These are phyloP conservation scores for Durusdinium trenchii DNA, from an alignment of 73 alveolate genomes.

Conservation along the genomic window DNA sequence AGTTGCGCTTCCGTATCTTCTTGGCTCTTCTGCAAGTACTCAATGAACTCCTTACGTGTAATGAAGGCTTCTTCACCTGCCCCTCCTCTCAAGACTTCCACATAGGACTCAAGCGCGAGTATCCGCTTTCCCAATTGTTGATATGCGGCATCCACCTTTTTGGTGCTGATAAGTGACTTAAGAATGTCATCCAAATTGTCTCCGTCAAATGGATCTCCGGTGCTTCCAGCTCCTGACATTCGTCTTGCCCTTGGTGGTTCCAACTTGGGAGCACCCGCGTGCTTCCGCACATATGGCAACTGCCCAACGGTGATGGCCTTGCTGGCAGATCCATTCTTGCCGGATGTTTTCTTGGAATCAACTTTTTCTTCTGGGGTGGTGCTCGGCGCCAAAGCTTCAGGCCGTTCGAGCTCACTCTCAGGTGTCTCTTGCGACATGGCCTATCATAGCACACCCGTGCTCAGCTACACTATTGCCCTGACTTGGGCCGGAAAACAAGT, in stretches of 20 bases:
- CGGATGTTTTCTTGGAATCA: no score
- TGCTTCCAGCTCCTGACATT: constrained; percentile 45
- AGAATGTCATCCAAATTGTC: constrained; percentile 54
- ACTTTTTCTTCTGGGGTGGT: no score
- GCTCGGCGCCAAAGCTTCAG: no score
- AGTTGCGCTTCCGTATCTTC: constrained; percentile 28
- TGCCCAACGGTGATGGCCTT: no score
- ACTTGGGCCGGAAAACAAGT: no score
- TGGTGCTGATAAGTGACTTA: constrained; percentile 81
- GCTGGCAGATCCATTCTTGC: no score
- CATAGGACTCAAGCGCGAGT: neutral
- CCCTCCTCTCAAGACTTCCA: constrained; percentile 48
- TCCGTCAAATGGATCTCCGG: constrained; percentile 43
- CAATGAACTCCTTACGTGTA: constrained; percentile 90
- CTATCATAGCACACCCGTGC: no score
- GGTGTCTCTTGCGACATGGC: no score
- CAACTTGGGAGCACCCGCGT: neutral
- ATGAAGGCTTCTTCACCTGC: constrained; percentile 74
- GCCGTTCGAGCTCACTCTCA: no score
- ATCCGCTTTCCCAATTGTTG: constrained; percentile 57
- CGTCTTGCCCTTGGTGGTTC: neutral
- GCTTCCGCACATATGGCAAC: constrained; percentile 22
- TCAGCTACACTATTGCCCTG: no score
- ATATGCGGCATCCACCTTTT: constrained; percentile 83
- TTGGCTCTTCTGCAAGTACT: constrained; percentile 56